Base-by-base conservation (phyloP, 768 basidiomycete species). In the Hygrocybe punicea region DNA sequence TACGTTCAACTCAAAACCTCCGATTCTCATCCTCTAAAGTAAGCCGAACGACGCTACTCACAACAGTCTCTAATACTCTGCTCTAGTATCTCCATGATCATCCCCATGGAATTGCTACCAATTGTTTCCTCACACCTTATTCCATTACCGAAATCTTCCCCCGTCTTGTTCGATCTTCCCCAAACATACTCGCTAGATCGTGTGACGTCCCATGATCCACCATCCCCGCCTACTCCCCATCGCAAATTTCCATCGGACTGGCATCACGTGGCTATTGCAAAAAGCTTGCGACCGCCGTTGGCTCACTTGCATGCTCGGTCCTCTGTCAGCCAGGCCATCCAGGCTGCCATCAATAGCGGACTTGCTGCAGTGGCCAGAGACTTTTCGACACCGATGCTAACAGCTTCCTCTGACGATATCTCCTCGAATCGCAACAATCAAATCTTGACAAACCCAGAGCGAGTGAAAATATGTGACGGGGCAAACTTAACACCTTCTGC, bases 1-100 rank as follows among this genome's bases (percentile, higher is more conserved):
- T 55, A 44, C 21, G 57, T 51, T 33, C 55, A 59, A 46, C 17
- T 86, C 56, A 93, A 90, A 65, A 93, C 90, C 1, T 91, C 89
- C 2, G 77, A 81, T 21, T 81, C 87, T 0, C 91, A 93, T 70
- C 91, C 92, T 6, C 89, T 95, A 67, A 91, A 92, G 89, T 90
- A 59, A 51, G 81, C 73, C 5, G 73, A 51, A 73, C 60, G 64
- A 6, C 73, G 23, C 46, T 60, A 24, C 53, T 29, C 14, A 33
- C 51, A 33, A 19, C 33, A 57, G 24, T 55, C 19, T 53, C 33
- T 53, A 16, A 23, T 42, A 40, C 47, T 33, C 24, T 25, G 34
- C 19, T 35, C 45, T 63, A 85, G 84, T 63, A 84, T 89, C 59
- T 89, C 88, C 0, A 71, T 74, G 51, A 73, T 91, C 25, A 76